Conservation (phyloP, 2,329 filamentous ascomycete genomes). For the Aspergillus ochraceoroseus region DNA sequence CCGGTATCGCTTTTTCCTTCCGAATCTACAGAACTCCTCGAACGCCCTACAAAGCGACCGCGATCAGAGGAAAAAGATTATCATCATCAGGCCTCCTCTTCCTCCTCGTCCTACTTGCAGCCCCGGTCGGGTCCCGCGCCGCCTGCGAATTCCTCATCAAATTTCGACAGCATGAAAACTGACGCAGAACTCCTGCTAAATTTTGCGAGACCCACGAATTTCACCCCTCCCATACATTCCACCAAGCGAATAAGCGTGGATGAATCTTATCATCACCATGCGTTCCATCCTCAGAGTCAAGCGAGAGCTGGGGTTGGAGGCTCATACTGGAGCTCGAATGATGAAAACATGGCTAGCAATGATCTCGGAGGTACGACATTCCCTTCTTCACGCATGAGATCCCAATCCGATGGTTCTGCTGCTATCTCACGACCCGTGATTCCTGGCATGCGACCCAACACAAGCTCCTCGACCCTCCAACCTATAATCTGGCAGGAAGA, state of each 20-base stretch:
- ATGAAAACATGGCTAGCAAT: slow-evolving; percentile 18
- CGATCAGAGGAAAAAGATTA: slow-evolving; percentile 57
- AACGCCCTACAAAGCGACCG: slow-evolving; percentile 56
- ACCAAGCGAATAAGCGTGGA: slow-evolving; percentile 33
- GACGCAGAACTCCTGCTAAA: slow-evolving; percentile 49
- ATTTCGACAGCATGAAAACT: slow-evolving; percentile 42
- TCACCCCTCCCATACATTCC: slow-evolving; percentile 24
- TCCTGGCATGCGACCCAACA: slow-evolving; percentile 36
- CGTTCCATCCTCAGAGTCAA: slow-evolving; percentile 24
- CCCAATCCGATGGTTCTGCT: slow-evolving; percentile 42
- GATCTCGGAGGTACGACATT: slow-evolving; percentile 20
- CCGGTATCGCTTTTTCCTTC: slow-evolving; percentile 29
- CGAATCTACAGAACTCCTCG: slow-evolving; percentile 28
- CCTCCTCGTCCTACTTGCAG: slow-evolving; percentile 40
- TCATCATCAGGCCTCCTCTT: no score
- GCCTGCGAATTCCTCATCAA: slow-evolving; percentile 30
- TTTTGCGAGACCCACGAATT: slow-evolving; percentile 40
- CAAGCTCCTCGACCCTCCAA: slow-evolving; percentile 36
- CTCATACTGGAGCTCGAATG: slow-evolving; percentile 16
- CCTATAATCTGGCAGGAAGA: slow-evolving; percentile 35
- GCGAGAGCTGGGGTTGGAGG: slow-evolving; percentile 21
- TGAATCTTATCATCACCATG: slow-evolving; percentile 27
- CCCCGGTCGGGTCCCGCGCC: slow-evolving; percentile 26
- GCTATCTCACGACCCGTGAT: slow-evolving; percentile 37
- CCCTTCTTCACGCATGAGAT: slow-evolving; percentile 38